Evolutionary conservation across 805 yeast genomes (phyloP).

Genomic region (Limtongia smithiae): DNA sequence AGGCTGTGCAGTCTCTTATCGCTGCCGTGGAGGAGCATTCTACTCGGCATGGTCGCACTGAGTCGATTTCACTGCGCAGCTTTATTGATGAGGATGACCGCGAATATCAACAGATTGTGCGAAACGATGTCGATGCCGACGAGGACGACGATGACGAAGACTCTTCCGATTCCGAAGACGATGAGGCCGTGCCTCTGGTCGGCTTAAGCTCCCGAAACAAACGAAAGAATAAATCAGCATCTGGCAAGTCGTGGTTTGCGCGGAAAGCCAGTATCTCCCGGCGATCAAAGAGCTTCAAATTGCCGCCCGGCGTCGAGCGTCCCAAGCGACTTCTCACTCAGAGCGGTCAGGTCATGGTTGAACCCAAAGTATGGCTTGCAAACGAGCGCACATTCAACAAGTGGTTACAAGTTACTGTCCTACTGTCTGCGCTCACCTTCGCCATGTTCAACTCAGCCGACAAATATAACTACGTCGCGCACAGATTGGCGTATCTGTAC

Average conservation of each 20-base stretch:
- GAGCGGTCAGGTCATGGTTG: conserved; percentile 89
- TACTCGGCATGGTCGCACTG: conserved; percentile 29
- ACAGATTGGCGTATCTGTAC: conserved; percentile 68
- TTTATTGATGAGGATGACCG: conserved; percentile 17
- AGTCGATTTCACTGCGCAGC: conserved; percentile 21
- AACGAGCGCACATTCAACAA: conserved; percentile 95
- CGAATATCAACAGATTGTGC: conserved; percentile 17
- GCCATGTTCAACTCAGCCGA: conserved; percentile 71
- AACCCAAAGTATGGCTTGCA: conserved; percentile 97
- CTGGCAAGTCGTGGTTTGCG: conserved; percentile 18
- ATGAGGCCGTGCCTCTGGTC: conserved; percentile 33
- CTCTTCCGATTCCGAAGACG: conserved; percentile 47
- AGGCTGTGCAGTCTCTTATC: conserved; percentile 9
- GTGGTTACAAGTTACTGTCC: conserved; percentile 87
- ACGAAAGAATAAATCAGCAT: not conserved
- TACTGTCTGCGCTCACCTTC: conserved; percentile 81
- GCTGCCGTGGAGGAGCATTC: conserved; percentile 22
- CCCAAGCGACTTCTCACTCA: conserved; percentile 79
- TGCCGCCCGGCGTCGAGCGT: conserved; percentile 85
- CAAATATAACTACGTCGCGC: conserved; percentile 46
- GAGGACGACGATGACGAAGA: conserved; percentile 52
- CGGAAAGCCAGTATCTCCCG: conserved; percentile 2
- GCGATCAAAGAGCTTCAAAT: conserved; percentile 23
- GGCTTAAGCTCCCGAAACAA: conserved; percentile 14
- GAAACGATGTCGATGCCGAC: conserved; percentile 18